Evolutionary conservation across 495 filamentous ascomycete genomes (phyloP).

Genomic region (Penicillium steckii): DNA sequence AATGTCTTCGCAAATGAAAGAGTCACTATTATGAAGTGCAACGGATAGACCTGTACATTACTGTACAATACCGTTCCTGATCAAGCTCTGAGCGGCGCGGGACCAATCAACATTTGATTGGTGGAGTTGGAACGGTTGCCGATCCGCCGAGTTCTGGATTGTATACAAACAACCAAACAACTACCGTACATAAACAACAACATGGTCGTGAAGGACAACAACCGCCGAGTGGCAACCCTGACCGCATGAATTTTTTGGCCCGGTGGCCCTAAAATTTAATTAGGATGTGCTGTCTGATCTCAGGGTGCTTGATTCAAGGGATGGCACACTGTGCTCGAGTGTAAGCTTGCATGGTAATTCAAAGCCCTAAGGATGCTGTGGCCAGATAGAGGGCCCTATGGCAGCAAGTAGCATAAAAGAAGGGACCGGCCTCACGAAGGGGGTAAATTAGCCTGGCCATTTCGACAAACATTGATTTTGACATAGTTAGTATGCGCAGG

Average conservation of each 20-base stretch:
- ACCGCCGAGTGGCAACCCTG: neutral
- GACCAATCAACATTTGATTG: neutral
- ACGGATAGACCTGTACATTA: no score
- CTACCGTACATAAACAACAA: neutral
- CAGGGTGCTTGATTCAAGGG: slow-evolving; percentile 3
- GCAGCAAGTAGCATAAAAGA: neutral
- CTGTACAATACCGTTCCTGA: no score
- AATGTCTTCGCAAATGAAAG: neutral
- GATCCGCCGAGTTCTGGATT: neutral
- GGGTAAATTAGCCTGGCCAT: neutral
- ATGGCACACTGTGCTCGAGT: no score
- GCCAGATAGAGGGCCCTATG: neutral
- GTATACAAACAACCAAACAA: slow-evolving; percentile 1
- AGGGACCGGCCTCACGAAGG: neutral
- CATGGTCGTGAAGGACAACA: neutral
- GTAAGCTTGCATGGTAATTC: no score
- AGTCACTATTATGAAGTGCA: no score
- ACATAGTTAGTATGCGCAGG: no score
- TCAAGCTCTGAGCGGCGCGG: neutral
- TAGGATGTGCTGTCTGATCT: slow-evolving; percentile 3
- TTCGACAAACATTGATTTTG: neutral
- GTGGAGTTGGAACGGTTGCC: neutral
- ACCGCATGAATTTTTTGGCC: neutral
- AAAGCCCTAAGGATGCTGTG: neutral
- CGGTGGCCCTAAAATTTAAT: neutral